Base-by-base conservation (phyloP, 441 rosid species). In the Arabidopsis hybrid region DNA sequence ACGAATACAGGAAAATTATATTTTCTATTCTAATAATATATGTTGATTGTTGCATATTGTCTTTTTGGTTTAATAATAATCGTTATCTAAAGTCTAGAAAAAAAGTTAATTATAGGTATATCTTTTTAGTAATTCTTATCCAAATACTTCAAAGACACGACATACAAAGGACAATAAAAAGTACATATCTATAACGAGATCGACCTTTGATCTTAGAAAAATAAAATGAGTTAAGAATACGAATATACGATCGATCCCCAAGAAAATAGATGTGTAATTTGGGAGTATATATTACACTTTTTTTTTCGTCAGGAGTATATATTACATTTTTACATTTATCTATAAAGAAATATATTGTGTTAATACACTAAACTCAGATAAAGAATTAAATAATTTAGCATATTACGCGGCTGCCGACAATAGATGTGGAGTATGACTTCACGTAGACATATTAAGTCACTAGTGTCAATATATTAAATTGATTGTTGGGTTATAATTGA, bases 361-460 rank as follows among this genome's bases (percentile, higher is more conserved):
- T 35, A 35, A 49, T 8, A 51, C 5, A 10, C 43, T 9, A 6
- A 47, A 65, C 17, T 7, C 43, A 65, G 6, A 45, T 16, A 35
- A 2, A 60, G 0, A 13, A 34, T 38, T 67, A 50, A 6, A 34
- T 68, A 34, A 6, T 59, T 39, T 29, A 35, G 60, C 7, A 17
- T 18, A 31, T 63, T 36, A 60, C 31, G 26, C 68, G 82, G 74
- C 60, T 49, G 11, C 50, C 73, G 77, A 78, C 65, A 67, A 77
- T 72, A 69, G 80, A 46, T 72, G 61, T 13, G 13, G 68, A 51
- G 40, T 34, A 21, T 76, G 84, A 83, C 13, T 77, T 84, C 82
- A 85, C 79, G 52, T 67, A 6, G 43, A 78, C 69, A 81, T 65
- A 78, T 65, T 53, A 76, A 73, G 80, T 21, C 47, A 63, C 26